Percentiles rank a stretch among this genome's conserved stretches.
These are phyloP conservation scores for Sporothrix variecibatus DNA, from an alignment of 2,329 filamentous ascomycete species.

Conservation along the genomic window DNA sequence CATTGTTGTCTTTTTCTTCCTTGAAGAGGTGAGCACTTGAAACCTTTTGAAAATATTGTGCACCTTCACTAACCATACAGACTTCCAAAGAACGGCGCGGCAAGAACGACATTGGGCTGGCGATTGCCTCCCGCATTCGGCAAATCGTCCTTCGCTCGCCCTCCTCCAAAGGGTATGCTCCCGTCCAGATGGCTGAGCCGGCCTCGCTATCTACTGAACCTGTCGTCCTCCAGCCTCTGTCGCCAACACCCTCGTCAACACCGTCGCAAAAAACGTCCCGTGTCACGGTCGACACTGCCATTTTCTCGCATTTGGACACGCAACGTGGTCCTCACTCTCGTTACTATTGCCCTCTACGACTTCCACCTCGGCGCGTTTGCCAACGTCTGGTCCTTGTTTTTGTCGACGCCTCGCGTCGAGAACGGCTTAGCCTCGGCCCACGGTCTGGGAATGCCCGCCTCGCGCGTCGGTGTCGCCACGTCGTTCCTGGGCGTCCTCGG, in stretches of 20 bases:
- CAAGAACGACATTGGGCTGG: slow-evolving; percentile 49
- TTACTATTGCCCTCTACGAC: slow-evolving; percentile 68
- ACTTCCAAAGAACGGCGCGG: slow-evolving; percentile 50
- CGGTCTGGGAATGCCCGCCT: slow-evolving; percentile 66
- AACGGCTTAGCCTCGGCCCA: slow-evolving; percentile 49
- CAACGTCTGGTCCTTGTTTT: slow-evolving; percentile 68
- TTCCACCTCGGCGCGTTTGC: slow-evolving; percentile 71
- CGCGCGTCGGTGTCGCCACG: slow-evolving; percentile 68
- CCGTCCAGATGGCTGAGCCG: slow-evolving; percentile 1
- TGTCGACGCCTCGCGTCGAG: slow-evolving; percentile 62
- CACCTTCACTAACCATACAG: slow-evolving; percentile 34
- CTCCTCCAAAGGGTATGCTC: background rate
- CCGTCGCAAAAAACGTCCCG: background rate
- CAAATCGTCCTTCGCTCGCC: background rate
- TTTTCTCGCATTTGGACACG: slow-evolving; percentile 51
- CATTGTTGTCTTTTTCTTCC: slow-evolving; percentile 59
- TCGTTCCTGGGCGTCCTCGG: slow-evolving; percentile 70
- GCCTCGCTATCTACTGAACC: background rate
- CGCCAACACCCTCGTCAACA: background rate
- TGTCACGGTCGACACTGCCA: slow-evolving; percentile 32
- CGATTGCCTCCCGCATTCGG: slow-evolving; percentile 33
- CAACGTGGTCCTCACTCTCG: slow-evolving; percentile 54
- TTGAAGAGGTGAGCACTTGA: slow-evolving; percentile 60
- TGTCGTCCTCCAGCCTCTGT: background rate
- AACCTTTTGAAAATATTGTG: background rate